A percentile compares a stretch with the other conserved stretches of the same genome.
Conservation (phyloP, 2,329 filamentous ascomycete genomes). For the Beauveria asiatica region DNA sequence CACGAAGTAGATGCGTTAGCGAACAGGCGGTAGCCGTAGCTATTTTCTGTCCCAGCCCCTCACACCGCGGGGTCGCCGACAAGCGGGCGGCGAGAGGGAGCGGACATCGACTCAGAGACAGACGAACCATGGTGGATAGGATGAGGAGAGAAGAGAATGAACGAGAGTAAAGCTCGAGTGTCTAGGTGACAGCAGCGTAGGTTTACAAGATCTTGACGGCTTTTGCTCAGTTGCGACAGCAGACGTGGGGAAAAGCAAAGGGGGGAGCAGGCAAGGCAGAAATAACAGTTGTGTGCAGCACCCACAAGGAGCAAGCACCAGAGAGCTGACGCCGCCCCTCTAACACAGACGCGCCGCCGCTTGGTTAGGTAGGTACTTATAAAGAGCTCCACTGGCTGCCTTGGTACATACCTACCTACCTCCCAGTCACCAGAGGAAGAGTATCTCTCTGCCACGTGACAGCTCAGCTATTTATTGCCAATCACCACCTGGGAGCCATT, state of each 20-base stretch:
- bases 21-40: background rate
- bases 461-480: background rate
- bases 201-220: background rate
- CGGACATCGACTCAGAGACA: background rate
- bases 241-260: constrained; percentile 10
- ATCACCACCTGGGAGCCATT: background rate
- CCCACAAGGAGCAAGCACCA: background rate
- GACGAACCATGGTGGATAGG: constrained; percentile 8
- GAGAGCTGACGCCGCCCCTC: background rate
- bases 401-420: too few species aligned
- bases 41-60: constrained; percentile 19
- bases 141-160: background rate
- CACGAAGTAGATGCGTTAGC: constrained; percentile 18
- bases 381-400: too few species aligned
- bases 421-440: background rate
- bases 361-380: background rate
- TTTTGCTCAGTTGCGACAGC: constrained; percentile 3
- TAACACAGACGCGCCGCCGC: too few species aligned
- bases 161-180: background rate
- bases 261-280: constrained; percentile 8
- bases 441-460: background rate
- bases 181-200: background rate
- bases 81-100: background rate
- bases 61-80: constrained; percentile 15
- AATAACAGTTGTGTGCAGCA: constrained; percentile 8